These are phyloP conservation scores for Ophiostoma sp. DNA, from an alignment of 2,329 filamentous ascomycete species.

Conservation along the genomic window DNA sequence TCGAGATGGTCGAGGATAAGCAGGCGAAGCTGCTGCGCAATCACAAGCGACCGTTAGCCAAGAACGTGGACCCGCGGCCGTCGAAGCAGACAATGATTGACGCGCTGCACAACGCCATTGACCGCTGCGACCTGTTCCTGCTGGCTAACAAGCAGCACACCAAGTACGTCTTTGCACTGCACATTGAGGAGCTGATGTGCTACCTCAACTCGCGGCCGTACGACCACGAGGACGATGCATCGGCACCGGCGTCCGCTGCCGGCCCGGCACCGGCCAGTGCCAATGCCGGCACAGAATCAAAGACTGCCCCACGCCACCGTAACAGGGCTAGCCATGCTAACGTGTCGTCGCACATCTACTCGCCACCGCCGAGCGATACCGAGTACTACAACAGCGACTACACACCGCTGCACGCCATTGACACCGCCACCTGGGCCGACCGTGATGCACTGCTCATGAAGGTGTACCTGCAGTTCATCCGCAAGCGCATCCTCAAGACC, in stretches of 20 bases:
- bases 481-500: slow-evolving; percentile 33
- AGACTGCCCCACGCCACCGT: not conserved
- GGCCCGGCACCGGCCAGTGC: not conserved
- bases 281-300: not conserved
- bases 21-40: not conserved
- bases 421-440: slow-evolving; percentile 42
- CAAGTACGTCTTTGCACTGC: slow-evolving; percentile 43
- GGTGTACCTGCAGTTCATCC: slow-evolving; percentile 46
- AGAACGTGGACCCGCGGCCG: not conserved
- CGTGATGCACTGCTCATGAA: slow-evolving; percentile 48
- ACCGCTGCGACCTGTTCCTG: slow-evolving; percentile 40
- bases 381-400: slow-evolving; percentile 16
- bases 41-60: not conserved
- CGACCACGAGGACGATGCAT: slow-evolving; percentile 27
- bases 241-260: not conserved
- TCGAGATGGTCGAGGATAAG: not conserved
- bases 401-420: slow-evolving; percentile 41
- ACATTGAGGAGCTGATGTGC: slow-evolving; percentile 45
- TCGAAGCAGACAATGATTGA: not conserved
- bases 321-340: not conserved
- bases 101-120: slow-evolving; percentile 39
- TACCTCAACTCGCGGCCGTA: slow-evolving; percentile 40
- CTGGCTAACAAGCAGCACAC: slow-evolving; percentile 35
- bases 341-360: slow-evolving; percentile 1
- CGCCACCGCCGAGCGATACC: slow-evolving; percentile 20